Base-by-base conservation (phyloP, 2,329 filamentous ascomycete species). In the Zasmidium citrigriseum region DNA sequence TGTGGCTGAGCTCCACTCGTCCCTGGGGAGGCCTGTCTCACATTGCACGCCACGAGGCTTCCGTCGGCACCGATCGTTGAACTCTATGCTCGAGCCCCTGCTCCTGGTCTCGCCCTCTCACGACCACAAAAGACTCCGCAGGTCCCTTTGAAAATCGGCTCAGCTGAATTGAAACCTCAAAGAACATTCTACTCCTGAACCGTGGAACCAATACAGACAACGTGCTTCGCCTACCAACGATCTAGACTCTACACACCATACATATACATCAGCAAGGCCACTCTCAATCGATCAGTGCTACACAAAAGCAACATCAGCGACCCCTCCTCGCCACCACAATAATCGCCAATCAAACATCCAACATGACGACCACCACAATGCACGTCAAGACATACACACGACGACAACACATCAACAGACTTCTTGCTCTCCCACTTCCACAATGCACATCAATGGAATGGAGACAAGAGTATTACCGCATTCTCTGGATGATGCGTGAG, bases 391-490 rank as follows among this genome's bases (percentile, higher is more conserved):
- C 59, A 16, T 46, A 41, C 1, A 62, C 59, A 12, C 58, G 62
- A n/a, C 56, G 55, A 45, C 62, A 64, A 57, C 54, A 55, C 24
- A 46, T 59, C 49, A 60, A 52, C 50, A 41, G 29, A 38, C 59
- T 64, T n/a, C 58, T 60, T 44, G 41, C 57, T 18, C 51, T 29
- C 23, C 59, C 55, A 25, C 25, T 62, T 10, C 62, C 62, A 5
- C n/a, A 56, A 22, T 64, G 62, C 48, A 56, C 62, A 52, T 64
- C 62, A 18, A 50, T 44, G 34, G 62, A 64, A 20, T 64, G 53
- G 54, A 58, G 56, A n/a, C 52, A 57, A 53, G 62, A 64, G 51
- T 60, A 64, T 53, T 64, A 59, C 59, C 54, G 59, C 18, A 59
- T 64, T 50, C 49, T 59, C 24, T 54, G 55, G 46, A 64, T 62